A percentile compares a stretch with the other conserved stretches of the same genome.
Conservation (phyloP, 352 stramenopile genomes). For the Thalassiosira pacifica region DNA sequence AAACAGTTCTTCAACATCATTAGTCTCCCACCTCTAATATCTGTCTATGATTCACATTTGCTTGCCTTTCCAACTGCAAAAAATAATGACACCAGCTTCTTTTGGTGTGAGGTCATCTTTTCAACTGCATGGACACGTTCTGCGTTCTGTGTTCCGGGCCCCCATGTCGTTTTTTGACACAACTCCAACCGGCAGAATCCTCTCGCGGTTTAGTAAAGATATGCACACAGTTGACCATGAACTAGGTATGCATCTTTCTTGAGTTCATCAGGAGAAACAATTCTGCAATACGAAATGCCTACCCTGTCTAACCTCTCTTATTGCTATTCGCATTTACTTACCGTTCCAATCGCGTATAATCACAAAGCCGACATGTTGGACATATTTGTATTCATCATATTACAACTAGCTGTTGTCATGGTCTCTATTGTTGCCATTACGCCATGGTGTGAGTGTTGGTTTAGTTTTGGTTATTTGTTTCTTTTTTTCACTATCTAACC, state of each 20-base stretch:
- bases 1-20: too few relatives aligned
- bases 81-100: too few relatives aligned
- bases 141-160: constrained; percentile 89
- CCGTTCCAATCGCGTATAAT: too few relatives aligned
- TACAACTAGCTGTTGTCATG: constrained; percentile 59
- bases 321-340: too few relatives aligned
- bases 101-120: constrained; percentile 75
- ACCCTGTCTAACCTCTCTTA: too few relatives aligned
- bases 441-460: constrained; percentile 39
- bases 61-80: too few relatives aligned
- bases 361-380: constrained; percentile 57
- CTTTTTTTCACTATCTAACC: constrained; percentile 13
- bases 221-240: constrained; percentile 80
- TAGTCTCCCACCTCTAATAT: too few relatives aligned
- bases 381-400: constrained; percentile 61
- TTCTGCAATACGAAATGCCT: too few relatives aligned
- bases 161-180: constrained; percentile 86
- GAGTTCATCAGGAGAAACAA: too few relatives aligned
- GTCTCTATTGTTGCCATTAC: constrained; percentile 61
- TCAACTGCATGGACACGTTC: constrained; percentile 89
- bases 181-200: constrained; percentile 80
- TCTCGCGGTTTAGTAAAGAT: constrained; percentile 82
- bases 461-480: not conserved
- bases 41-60: too few relatives aligned
- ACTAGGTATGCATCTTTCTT: too few relatives aligned